Evolutionary conservation across 164 flowering plant genomes (phyloP).

Genomic region (Vitis rotundifolia): DNA sequence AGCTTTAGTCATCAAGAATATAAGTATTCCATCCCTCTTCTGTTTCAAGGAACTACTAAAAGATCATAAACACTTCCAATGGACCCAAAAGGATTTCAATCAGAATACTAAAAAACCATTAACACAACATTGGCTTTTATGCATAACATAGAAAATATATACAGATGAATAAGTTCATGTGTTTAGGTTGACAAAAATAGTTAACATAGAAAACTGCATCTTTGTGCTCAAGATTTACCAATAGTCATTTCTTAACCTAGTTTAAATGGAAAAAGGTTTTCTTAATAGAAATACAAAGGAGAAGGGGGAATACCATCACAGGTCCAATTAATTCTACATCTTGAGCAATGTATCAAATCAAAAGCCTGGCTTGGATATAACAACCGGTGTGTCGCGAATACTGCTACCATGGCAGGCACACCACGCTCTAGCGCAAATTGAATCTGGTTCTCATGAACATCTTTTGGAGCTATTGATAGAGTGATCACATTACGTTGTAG

Average conservation of each 20-base stretch:
- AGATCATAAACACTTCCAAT: no score
- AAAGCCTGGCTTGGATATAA: constrained; percentile 80
- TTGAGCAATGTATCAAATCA: constrained; percentile 82
- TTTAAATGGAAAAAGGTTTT: background rate
- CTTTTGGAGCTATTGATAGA: constrained; percentile 79
- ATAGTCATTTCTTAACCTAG: no score
- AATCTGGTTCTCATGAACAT: constrained; percentile 79
- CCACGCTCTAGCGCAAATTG: constrained; percentile 87
- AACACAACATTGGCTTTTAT: no score
- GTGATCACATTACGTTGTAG: constrained; percentile 59
- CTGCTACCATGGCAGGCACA: constrained; percentile 81
- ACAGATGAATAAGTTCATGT: no score
- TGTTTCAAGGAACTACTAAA: no score
- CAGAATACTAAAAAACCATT: no score
- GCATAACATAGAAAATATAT: no score
- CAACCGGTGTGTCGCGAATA: constrained; percentile 61
- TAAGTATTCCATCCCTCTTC: background rate
- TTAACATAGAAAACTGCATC: no score
- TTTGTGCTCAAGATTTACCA: no score
- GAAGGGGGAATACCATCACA: constrained; percentile 56
- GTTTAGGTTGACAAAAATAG: no score
- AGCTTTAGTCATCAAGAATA: constrained; percentile 2
- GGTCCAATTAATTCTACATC: constrained; percentile 79
- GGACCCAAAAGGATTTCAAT: no score
- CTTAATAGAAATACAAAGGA: constrained; percentile 1